Conservation (phyloP, 768 basidiomycete species). For the Kwoniella sp. region DNA sequence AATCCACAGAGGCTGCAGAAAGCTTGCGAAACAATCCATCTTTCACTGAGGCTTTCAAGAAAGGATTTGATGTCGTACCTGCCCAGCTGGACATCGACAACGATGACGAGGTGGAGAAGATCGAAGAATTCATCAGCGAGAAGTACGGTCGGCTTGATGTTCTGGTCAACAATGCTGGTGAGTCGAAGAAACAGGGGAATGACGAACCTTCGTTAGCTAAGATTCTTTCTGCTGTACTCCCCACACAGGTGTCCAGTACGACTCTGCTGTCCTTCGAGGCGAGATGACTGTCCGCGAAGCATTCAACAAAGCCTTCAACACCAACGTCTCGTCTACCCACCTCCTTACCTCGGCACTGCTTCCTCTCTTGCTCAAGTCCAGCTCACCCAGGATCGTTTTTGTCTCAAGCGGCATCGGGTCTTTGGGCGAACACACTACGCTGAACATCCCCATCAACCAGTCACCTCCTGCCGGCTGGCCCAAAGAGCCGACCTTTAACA, state of each 20-base stretch:
- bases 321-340: constrained; percentile 36
- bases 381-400: constrained; percentile 26
- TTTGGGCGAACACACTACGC: constrained; percentile 5
- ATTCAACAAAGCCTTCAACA: constrained; percentile 24
- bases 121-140: constrained; percentile 8
- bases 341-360: constrained; percentile 31
- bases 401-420: constrained; percentile 25
- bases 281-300: constrained; percentile 16
- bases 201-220: no score
- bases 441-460: constrained; percentile 12
- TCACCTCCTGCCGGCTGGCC: constrained; percentile 29
- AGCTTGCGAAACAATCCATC: not conserved
- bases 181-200: not conserved
- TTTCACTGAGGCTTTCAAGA: not conserved
- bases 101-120: constrained; percentile 21
- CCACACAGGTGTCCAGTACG: constrained; percentile 9
- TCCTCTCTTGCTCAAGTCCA: constrained; percentile 29
- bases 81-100: constrained; percentile 21
- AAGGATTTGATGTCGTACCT: constrained; percentile 5
- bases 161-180: constrained; percentile 35
- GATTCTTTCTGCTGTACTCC: not conserved
- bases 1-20: constrained; percentile 12
- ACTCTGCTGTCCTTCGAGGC: constrained; percentile 7
- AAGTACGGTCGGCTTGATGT: constrained; percentile 27
- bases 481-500: constrained; percentile 11